Percentiles rank a stretch among this genome's conserved stretches.
These are phyloP conservation scores for Metschnikowia dekortorum DNA, from an alignment of 805 yeast genomes.

Conservation along the genomic window DNA sequence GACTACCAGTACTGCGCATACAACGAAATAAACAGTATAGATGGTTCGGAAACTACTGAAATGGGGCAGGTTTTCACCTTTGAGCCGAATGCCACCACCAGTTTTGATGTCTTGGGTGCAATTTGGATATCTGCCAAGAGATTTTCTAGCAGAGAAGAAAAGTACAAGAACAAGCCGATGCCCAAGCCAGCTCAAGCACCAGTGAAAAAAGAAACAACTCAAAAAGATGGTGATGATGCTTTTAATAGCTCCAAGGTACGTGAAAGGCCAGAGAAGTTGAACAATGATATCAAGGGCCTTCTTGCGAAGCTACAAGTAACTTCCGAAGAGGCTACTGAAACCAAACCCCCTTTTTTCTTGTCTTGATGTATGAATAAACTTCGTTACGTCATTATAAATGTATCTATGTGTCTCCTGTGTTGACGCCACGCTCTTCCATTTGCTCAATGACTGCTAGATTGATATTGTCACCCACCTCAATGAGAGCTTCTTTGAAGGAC, in stretches of 20 bases:
- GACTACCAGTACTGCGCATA: slow-evolving; percentile 41
- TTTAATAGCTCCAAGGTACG: slow-evolving; percentile 7
- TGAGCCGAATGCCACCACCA: slow-evolving; percentile 9
- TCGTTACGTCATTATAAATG: slow-evolving; percentile 4
- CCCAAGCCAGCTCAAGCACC: not conserved
- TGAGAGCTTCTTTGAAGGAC: slow-evolving; percentile 22
- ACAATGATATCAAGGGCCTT: slow-evolving; percentile 3
- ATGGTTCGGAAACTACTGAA: slow-evolving; percentile 9
- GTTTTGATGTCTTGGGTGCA: slow-evolving; percentile 30
- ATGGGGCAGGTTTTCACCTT: slow-evolving; percentile 26
- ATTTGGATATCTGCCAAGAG: slow-evolving; percentile 29
- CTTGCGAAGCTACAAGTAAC: not conserved
- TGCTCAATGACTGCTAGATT: slow-evolving; percentile 17
- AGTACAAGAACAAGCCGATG: not conserved
- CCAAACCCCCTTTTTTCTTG: not conserved
- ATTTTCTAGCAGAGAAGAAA: slow-evolving; percentile 12
- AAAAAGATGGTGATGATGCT: not conserved
- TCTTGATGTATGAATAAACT: slow-evolving; percentile 6
- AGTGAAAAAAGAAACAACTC: not conserved
- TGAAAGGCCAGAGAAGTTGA: slow-evolving; percentile 11
- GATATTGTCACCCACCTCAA: slow-evolving; percentile 21
- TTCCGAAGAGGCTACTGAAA: not conserved
- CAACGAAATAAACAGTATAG: slow-evolving; percentile 22
- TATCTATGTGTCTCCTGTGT: not conserved
- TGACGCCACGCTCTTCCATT: slow-evolving; percentile 2